Evolutionary conservation across 257 asterid genomes (phyloP).

Genomic region (Solanum chaucha): DNA sequence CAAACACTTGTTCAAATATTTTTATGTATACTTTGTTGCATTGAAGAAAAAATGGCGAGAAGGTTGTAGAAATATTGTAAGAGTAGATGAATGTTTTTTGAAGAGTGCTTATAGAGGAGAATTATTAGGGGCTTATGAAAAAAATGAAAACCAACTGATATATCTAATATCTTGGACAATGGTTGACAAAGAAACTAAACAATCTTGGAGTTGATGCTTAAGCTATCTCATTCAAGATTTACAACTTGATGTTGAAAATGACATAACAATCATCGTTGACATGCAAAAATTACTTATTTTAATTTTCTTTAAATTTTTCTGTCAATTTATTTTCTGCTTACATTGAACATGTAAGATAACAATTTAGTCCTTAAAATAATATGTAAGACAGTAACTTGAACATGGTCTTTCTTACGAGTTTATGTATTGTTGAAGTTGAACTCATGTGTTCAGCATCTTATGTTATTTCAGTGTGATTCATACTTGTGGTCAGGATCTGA

Average conservation of each 20-base stretch:
- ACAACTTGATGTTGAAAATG: background rate
- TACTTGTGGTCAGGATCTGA: background rate
- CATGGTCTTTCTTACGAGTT: too few relatives aligned
- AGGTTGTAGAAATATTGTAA: background rate
- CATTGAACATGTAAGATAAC: too few relatives aligned
- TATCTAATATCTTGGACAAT: background rate
- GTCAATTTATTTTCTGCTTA: too few relatives aligned
- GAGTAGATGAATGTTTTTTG: background rate
- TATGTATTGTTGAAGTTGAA: too few relatives aligned
- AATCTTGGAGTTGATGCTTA: background rate
- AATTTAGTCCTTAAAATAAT: too few relatives aligned
- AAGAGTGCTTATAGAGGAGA: background rate
- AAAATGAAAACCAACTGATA: background rate
- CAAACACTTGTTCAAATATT: background rate
- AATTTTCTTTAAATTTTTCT: background rate
- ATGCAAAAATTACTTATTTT: background rate
- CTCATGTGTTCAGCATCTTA: too few relatives aligned
- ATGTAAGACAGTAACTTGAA: too few relatives aligned
- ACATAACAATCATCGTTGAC: background rate
- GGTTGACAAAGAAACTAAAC: background rate
- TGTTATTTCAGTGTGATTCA: too few relatives aligned
- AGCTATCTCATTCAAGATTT: background rate
- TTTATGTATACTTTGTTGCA: background rate
- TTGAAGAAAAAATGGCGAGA: background rate
- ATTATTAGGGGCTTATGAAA: background rate